Conservation (phyloP, 176 grass and related monocot species). For the Tillandsia fasciculata region DNA sequence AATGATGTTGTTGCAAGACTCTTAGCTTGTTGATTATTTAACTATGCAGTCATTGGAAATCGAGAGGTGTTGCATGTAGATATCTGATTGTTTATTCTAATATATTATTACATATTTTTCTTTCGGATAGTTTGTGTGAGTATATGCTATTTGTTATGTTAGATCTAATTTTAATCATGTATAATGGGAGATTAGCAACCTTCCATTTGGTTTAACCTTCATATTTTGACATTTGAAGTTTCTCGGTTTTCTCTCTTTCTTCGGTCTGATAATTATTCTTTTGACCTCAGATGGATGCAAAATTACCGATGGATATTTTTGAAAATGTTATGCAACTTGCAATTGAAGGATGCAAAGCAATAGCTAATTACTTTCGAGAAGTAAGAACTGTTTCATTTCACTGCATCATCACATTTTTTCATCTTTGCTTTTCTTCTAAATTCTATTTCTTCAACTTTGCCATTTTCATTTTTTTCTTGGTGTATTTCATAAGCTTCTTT, state of each 20-base stretch:
- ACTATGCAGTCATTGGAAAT: no score
- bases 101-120: background rate
- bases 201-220: background rate
- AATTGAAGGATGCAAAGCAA: conserved; percentile 91
- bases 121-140: background rate
- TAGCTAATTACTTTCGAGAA: conserved; percentile 66
- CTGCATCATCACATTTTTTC: background rate
- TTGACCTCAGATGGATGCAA: conserved; percentile 75
- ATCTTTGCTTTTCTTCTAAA: background rate
- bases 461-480: conserved; percentile 2
- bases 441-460: background rate
- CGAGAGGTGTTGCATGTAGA: no score
- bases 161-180: background rate
- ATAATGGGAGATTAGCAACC: background rate
- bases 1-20: no score
- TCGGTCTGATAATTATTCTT: background rate
- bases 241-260: background rate
- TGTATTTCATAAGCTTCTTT: background rate
- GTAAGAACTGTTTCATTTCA: conserved; percentile 31
- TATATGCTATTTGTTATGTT: background rate
- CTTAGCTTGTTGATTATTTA: no score
- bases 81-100: no score
- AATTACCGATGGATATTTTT: conserved; percentile 83
- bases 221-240: background rate
- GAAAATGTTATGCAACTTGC: conserved; percentile 91